A percentile compares a stretch with the other conserved stretches of the same genome.
phyloP scores from a whole-genome alignment of 129 eudicot species.

The Pulicaria dysenterica region DNA sequence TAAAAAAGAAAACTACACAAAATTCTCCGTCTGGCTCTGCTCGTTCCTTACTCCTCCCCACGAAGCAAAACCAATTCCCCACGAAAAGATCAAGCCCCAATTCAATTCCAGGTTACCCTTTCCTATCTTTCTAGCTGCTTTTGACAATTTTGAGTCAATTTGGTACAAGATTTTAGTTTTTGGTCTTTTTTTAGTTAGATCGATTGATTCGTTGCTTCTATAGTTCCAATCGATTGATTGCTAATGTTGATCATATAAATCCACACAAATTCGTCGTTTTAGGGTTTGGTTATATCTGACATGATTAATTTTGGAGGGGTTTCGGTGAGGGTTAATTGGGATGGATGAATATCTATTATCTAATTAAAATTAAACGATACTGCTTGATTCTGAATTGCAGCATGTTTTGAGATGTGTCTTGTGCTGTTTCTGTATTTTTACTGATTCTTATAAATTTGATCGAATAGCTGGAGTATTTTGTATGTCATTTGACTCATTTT shows the following conservation, averaged over 20 bases:
- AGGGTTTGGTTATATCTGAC: conserved; percentile 21
- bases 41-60: conserved; percentile 24
- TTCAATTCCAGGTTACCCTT: conserved; percentile 26
- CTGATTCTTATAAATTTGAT: background rate
- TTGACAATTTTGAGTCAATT: background rate
- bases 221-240: conserved; percentile 19
- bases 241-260: conserved; percentile 8
- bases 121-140: conserved; percentile 3
- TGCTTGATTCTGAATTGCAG: background rate
- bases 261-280: background rate
- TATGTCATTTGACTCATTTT: background rate
- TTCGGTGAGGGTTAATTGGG: conserved; percentile 16
- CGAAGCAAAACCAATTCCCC: conserved; percentile 32
- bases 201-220: conserved; percentile 22
- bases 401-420: background rate
- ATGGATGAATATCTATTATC: background rate
- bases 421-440: background rate
- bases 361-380: conserved; percentile 4
- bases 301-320: conserved; percentile 6
- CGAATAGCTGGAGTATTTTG: conserved; percentile 13
- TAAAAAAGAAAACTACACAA: conserved; percentile 3
- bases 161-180: conserved; percentile 6
- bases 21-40: conserved; percentile 29
- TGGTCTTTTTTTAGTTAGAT: conserved; percentile 19
- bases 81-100: conserved; percentile 38